Percentiles rank a stretch among this genome's conserved stretches.
Conservation (phyloP, 805 yeast species). For the Suhomyces prunicola region DNA sequence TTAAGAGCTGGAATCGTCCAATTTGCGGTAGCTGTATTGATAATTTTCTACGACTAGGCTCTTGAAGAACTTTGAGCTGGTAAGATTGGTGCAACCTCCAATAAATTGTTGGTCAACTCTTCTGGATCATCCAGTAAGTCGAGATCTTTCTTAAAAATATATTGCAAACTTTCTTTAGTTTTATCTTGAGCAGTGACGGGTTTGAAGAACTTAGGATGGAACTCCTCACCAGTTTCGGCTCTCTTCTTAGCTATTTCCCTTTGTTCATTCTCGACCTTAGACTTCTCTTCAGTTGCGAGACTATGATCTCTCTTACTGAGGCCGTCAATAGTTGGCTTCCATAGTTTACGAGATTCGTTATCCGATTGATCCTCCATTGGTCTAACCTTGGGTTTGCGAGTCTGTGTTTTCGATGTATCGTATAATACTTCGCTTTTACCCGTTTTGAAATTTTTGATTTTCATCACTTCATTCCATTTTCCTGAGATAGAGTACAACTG, state of each 20-base stretch:
- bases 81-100: too few species aligned
- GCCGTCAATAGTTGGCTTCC: constrained; percentile 82
- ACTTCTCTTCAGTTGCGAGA: constrained; percentile 85
- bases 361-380: constrained; percentile 77
- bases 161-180: too few species aligned
- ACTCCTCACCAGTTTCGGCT: constrained; percentile 72
- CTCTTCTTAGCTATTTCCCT: constrained; percentile 71
- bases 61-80: too few species aligned
- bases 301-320: constrained; percentile 76
- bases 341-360: constrained; percentile 75
- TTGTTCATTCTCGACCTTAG: constrained; percentile 82
- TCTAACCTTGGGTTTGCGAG: constrained; percentile 66
- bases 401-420: constrained; percentile 50
- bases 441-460: constrained; percentile 50
- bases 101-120: too few species aligned
- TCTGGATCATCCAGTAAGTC: too few species aligned
- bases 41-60: too few species aligned
- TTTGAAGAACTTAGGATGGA: constrained; percentile 73
- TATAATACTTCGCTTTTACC: constrained; percentile 42
- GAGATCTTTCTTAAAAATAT: too few species aligned
- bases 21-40: too few species aligned
- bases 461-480: constrained; percentile 85
- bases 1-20: too few species aligned
- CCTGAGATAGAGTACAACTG: too few species aligned
- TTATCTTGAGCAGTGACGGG: too few species aligned